Evolutionary conservation across 768 basidiomycete species (phyloP).

Genomic region (Trametes cubensis): DNA sequence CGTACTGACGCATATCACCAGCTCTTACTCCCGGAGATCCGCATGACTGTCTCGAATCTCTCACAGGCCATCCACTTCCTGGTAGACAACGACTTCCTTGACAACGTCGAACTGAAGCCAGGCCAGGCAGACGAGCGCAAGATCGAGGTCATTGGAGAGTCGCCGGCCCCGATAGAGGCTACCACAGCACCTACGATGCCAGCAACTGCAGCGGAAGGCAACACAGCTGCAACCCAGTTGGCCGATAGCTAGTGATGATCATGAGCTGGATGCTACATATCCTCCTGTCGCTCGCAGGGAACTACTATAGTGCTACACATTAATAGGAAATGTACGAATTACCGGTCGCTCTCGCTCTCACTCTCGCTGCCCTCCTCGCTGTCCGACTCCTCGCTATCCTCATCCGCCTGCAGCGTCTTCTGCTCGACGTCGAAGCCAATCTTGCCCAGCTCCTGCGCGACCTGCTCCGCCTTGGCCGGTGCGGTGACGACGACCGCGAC

Average conservation of each 20-base stretch:
- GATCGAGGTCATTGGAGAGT: constrained; percentile 59
- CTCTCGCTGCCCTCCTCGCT: constrained; percentile 33
- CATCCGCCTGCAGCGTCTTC: constrained; percentile 60
- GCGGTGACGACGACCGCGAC: constrained; percentile 83
- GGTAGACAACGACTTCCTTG: constrained; percentile 86
- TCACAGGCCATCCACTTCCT: constrained; percentile 91
- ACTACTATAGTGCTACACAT: constrained; percentile 21
- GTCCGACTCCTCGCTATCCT: constrained; percentile 42
- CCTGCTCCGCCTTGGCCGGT: constrained; percentile 75
- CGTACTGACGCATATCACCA: constrained; percentile 33
- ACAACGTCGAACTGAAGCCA: constrained; percentile 75
- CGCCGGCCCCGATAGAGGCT: constrained; percentile 1
- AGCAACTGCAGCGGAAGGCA: not conserved
- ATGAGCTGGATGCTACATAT: constrained; percentile 23
- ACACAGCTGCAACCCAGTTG: not conserved
- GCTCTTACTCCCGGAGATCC: constrained; percentile 85
- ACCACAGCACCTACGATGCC: not conserved
- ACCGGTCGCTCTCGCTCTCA: constrained; percentile 17
- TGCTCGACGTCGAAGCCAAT: constrained; percentile 83
- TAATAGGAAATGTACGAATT: constrained; percentile 10
- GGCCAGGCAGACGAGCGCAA: constrained; percentile 69
- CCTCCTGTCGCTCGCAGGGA: not conserved
- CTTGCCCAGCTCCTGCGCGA: constrained; percentile 60
- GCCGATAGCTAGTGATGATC: constrained; percentile 6
- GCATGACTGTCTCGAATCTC: constrained; percentile 85